Evolutionary conservation across 2,329 filamentous ascomycete species (phyloP), one percentile per base, ranked within the genome.

Genomic region (Cucurbitaria berberidis): DNA sequence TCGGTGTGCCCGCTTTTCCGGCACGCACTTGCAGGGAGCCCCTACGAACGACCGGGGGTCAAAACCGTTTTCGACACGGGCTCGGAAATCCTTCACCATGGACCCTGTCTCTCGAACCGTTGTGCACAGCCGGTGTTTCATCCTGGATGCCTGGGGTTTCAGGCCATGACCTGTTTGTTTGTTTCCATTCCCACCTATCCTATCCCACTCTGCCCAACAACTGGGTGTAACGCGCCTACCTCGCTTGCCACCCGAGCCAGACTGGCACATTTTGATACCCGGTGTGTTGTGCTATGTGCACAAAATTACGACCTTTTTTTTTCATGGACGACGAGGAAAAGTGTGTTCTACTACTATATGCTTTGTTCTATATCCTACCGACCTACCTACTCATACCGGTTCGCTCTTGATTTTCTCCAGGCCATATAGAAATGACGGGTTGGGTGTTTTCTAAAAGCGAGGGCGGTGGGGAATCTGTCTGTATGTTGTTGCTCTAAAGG

Each of bases 1-100:
- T 53, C 53, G 50, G 46, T 56, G 51, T n/a, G 56, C 61, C 69
- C 68, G 63, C 66, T 66, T 68, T 67, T 65, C 63, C 63, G 67
- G 60, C 54, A 62, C 55, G 60, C 54, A 62, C 55, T 67, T 67
- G 63, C 70, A 71, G 66, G 70, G 68, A 46, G 44, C 66, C 68
- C 68, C 62, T 66, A 70, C 62, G 53, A 64, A 61, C 59, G 63
- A 63, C 68, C 70, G 64, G 69, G 70, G 68, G 52, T 52, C 39
- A 39, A 57, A 56, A 55, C 68, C 59, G 53, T 56, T 66, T 72
- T 66, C 44, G 63, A 58, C 60, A 59, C 62, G 57, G 67, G 53
- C 55, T 48, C n/a, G n/a, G 53, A 51, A 60, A 63, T 58, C 57
- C 58, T 57, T 62, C 40, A 51, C 51, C 41, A 63, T 62, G 50